Percentiles rank a stretch among this genome's conserved stretches.
Conservation (phyloP, 208 protist species). For the Crithidia fasciculata region DNA sequence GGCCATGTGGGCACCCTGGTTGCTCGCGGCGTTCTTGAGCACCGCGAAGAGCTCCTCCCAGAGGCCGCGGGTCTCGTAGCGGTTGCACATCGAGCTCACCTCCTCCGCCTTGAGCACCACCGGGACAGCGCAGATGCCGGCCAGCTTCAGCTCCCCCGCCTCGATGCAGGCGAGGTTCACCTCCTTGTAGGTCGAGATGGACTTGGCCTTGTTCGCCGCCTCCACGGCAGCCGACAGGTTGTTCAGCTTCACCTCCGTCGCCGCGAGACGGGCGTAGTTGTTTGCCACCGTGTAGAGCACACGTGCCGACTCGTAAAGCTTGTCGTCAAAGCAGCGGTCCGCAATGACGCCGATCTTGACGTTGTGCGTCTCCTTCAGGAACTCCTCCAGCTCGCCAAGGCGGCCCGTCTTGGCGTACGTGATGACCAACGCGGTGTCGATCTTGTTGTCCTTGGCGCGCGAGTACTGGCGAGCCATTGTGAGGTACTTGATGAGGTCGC, state of each 20-base stretch:
- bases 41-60: conserved; percentile 97
- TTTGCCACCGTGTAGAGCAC: conserved; percentile 97
- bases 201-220: conserved; percentile 98
- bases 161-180: conserved; percentile 98
- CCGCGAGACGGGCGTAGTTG: conserved; percentile 96
- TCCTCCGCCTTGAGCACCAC: conserved; percentile 99
- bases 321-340: conserved; percentile 98
- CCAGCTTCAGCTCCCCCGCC: conserved; percentile 98
- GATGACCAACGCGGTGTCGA: conserved; percentile 99
- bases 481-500: conserved; percentile 98
- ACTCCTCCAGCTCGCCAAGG: conserved; percentile 98
- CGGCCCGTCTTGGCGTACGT: conserved; percentile 97
- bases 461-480: conserved; percentile 96
- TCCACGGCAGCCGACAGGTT: conserved; percentile 97
- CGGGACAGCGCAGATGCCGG: conserved; percentile 97
- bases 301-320: conserved; percentile 98
- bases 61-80: conserved; percentile 90
- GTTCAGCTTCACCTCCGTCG: conserved; percentile 96
- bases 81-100: conserved; percentile 92
- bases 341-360: conserved; percentile 96
- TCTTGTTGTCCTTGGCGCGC: conserved; percentile 84
- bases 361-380: conserved; percentile 97
- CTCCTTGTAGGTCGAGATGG: conserved; percentile 96
- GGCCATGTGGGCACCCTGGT: conserved; percentile 97
- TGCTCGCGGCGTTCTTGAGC: conserved; percentile 94